These are phyloP conservation scores for Penicillium atrosanguineum DNA, from an alignment of 495 filamentous ascomycete genomes.

Conservation along the genomic window DNA sequence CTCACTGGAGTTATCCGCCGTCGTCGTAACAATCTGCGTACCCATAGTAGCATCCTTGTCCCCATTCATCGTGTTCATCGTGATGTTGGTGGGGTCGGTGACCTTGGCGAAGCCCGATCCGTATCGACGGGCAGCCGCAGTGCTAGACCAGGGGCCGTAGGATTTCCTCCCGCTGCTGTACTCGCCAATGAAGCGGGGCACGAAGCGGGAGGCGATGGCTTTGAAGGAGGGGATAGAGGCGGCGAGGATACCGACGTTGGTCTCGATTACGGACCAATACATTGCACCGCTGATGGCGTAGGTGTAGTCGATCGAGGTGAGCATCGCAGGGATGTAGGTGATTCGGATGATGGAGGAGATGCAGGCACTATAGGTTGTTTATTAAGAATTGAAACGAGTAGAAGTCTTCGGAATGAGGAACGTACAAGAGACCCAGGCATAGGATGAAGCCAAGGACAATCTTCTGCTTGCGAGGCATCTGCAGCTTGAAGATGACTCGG, in stretches of 20 bases:
- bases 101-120: slow-evolving; percentile 33
- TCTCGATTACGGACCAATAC: slow-evolving; percentile 47
- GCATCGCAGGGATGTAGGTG: slow-evolving; percentile 39
- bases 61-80: slow-evolving; percentile 16
- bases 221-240: slow-evolving; percentile 45
- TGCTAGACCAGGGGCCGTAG: slow-evolving; percentile 25
- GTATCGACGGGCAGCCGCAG: slow-evolving; percentile 17
- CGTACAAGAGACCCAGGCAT: slow-evolving; percentile 42
- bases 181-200: slow-evolving; percentile 40
- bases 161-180: slow-evolving; percentile 31
- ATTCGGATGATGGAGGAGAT: slow-evolving; percentile 44
- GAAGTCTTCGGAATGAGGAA: background rate
- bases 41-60: slow-evolving; percentile 19
- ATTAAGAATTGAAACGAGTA: background rate
- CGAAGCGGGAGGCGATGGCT: slow-evolving; percentile 40
- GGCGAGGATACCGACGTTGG: slow-evolving; percentile 42
- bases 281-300: slow-evolving; percentile 41
- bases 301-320: slow-evolving; percentile 32
- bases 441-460: slow-evolving; percentile 35
- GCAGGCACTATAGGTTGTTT: slow-evolving; percentile 28
- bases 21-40: slow-evolving; percentile 27
- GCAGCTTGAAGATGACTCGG: slow-evolving; percentile 35
- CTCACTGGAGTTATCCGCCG: slow-evolving; percentile 24
- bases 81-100: slow-evolving; percentile 21
- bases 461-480: slow-evolving; percentile 37